Evolutionary conservation across 2,329 filamentous ascomycete species (phyloP).

Genomic region (Pseudogymnoascus sp.): DNA sequence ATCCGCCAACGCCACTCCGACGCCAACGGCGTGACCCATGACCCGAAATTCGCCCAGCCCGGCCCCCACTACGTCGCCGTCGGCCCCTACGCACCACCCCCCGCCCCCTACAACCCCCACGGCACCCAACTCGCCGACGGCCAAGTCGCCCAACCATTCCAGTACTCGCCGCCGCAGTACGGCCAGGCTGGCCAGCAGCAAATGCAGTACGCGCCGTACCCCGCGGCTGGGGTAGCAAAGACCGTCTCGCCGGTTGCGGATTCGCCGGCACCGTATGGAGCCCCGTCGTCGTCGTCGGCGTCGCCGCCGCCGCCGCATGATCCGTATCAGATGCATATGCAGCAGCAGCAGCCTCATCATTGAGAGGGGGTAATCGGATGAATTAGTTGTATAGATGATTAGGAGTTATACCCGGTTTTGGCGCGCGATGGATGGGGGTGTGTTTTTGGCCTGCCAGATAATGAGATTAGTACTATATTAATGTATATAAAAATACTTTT

Average conservation of each 20-base stretch:
- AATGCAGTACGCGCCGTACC: neutral
- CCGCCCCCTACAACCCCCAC: neutral
- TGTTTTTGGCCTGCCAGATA: neutral
- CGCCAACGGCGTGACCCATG: neutral
- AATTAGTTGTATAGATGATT: neutral
- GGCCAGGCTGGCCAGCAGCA: neutral
- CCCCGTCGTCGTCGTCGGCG: neutral
- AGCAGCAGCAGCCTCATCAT: neutral
- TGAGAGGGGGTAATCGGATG: neutral
- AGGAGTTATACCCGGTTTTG: conserved; percentile 3
- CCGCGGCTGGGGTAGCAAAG: neutral
- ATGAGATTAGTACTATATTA: conserved; percentile 1
- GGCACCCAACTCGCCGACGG: neutral
- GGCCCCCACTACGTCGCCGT: neutral
- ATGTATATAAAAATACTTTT: conserved; percentile 3
- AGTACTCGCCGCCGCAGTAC: neutral
- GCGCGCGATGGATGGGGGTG: neutral
- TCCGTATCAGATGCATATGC: neutral
- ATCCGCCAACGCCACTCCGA: conserved; percentile 1
- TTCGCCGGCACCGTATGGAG: neutral
- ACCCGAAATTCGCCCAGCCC: neutral
- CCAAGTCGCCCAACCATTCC: neutral
- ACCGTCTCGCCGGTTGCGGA: neutral
- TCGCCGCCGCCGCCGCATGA: neutral
- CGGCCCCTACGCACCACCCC: neutral